Base-by-base conservation (phyloP, 257 asterid genomes). In the Striga asiatica region DNA sequence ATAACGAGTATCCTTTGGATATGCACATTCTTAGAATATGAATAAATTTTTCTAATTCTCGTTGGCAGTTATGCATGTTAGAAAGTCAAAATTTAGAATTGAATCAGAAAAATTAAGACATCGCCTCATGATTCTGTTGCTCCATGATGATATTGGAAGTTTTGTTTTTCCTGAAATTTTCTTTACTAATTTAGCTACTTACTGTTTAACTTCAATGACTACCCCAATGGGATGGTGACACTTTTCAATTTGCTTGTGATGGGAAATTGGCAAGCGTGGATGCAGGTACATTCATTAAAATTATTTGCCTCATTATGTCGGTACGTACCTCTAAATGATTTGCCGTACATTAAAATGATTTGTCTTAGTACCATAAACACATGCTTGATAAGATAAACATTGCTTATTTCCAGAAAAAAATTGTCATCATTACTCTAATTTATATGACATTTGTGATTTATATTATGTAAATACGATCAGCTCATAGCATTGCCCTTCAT, bases 221-320 rank as follows among this genome's bases (percentile, higher is more conserved):
- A 88, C 66, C 82, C 98, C 62, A 92, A 77, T 58, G 98, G 98
- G 71, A 92, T 92, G 98, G 84, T 92, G 13, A 81, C 97, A 66
- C 97, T 88, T 52, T 92, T 92, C 86, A 92, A 92, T 64, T 65
- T 92, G 75, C 77, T 92, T 60, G 98, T 92, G 71, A 69, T 88
- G 98, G 98, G 98, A 49, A 81, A 79, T 69, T 88, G 98, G 98
- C 98, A 92, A 74, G 74, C 38, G 6, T 92, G 97, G 98, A 82
- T 92, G 95, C 82, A 87, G 96, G 98, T 91, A 84, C 11, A 7
- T 55, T 18, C 45, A 38, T 28, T 4, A 38, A 52, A 34, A 6
- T 52, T 7, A 38, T 50, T 22, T 39, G 25, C 46, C 17, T 37
- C 14, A 37, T 37, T 37, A 8, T 10, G 3, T 9, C n/a, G 43